Conservation (phyloP, 257 asterid species). For the Solanum stenotomum region DNA sequence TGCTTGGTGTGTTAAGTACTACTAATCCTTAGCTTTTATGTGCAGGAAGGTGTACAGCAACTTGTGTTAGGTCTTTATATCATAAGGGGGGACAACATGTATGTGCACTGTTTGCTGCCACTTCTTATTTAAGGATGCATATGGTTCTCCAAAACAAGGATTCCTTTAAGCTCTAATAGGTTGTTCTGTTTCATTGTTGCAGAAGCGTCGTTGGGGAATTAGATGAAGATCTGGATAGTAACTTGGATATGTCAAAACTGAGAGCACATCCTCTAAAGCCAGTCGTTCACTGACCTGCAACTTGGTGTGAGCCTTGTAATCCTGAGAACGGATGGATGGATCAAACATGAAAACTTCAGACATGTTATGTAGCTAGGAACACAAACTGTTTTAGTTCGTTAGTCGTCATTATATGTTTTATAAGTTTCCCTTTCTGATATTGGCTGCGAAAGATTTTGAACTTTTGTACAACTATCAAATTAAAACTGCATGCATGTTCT, state of each 20-base stretch:
- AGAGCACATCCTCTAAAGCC: slow-evolving; percentile 97
- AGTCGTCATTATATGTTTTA: neutral
- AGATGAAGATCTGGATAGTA: slow-evolving; percentile 89
- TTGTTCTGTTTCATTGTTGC: slow-evolving; percentile 2
- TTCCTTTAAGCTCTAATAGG: neutral
- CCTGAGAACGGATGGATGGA: neutral
- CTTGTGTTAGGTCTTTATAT: slow-evolving; percentile 96
- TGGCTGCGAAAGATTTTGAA: neutral
- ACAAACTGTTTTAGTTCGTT: neutral
- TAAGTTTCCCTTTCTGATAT: neutral
- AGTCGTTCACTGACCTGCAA: slow-evolving; percentile 53
- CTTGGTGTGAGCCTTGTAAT: slow-evolving; percentile 7
- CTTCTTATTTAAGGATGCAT: neutral
- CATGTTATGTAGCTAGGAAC: neutral
- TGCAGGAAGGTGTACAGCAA: slow-evolving; percentile 97
- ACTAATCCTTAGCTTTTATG: neutral
- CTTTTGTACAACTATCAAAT: neutral
- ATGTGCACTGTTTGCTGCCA: slow-evolving; percentile 6
- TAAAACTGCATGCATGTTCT: neutral
- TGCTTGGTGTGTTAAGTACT: neutral
- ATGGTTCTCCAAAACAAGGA: neutral
- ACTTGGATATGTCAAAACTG: slow-evolving; percentile 76
- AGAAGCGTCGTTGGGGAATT: slow-evolving; percentile 94
- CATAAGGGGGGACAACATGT: slow-evolving; percentile 97
- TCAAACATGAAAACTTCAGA: neutral